These are phyloP conservation scores for Geosmithia putterillii DNA, from an alignment of 2,329 filamentous ascomycete genomes.

Conservation along the genomic window DNA sequence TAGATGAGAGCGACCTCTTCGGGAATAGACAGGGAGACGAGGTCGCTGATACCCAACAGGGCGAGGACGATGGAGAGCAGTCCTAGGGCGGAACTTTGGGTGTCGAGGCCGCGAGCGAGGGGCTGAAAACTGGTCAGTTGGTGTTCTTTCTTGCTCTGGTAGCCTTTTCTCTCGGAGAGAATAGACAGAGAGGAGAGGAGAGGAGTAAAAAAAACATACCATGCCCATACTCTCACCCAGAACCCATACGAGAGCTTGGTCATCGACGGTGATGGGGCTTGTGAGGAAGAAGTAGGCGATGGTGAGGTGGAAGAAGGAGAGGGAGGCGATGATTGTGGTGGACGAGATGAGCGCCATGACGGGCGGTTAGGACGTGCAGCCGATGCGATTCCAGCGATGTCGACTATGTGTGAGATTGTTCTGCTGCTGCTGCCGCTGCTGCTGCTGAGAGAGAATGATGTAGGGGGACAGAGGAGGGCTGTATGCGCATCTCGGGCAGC, in stretches of 20 bases:
- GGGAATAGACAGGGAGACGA: constrained; percentile 54
- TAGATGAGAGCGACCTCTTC: constrained; percentile 51
- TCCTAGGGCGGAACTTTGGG: constrained; percentile 57
- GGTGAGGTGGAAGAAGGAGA: constrained; percentile 76
- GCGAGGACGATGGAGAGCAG: constrained; percentile 59
- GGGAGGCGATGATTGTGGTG: constrained; percentile 65
- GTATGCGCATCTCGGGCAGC: no score
- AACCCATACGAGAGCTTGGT: constrained; percentile 70
- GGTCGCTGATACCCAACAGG: constrained; percentile 47
- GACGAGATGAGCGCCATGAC: constrained; percentile 78
- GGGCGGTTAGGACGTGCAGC: no score
- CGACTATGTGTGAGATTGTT: no score
- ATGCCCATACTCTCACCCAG: constrained; percentile 76
- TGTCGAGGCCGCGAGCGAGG: constrained; percentile 53
- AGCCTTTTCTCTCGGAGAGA: not conserved
- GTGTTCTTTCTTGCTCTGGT: not conserved
- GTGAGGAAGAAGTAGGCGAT: constrained; percentile 75
- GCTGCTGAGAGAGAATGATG: no score
- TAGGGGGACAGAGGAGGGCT: no score
- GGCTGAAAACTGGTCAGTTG: constrained; percentile 31
- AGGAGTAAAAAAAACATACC: constrained; percentile 44
- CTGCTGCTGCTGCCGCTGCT: no score
- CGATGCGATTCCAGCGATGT: no score
- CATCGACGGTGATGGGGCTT: constrained; percentile 57
- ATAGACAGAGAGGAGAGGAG: not conserved